These are phyloP conservation scores for Pseudocercospora vitis DNA, from an alignment of 2,329 filamentous ascomycete genomes.

Conservation along the genomic window DNA sequence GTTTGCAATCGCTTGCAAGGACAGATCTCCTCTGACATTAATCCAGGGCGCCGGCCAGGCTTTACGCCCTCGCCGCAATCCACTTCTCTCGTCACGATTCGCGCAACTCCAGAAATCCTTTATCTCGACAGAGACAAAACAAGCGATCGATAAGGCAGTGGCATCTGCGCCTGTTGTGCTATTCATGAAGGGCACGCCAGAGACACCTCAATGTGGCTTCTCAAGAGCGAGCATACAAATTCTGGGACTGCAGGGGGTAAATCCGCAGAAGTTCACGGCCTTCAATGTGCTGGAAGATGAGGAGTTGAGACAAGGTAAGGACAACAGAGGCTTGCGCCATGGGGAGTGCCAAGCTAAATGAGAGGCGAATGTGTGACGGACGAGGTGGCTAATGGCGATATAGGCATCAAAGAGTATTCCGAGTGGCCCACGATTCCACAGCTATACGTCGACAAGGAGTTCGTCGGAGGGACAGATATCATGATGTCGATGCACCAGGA, in stretches of 20 bases:
- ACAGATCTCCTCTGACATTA: neutral
- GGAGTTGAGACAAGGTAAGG: constrained; percentile 75
- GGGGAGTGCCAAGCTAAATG: neutral
- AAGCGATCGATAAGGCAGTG: constrained; percentile 89
- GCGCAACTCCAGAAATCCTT: constrained; percentile 59
- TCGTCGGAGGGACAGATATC: constrained; percentile 97
- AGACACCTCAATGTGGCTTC: constrained; percentile 94
- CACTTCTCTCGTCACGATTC: constrained; percentile 46
- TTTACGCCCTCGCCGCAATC: constrained; percentile 44
- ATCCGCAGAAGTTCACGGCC: constrained; percentile 93
- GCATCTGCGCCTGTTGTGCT: constrained; percentile 86
- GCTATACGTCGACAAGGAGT: constrained; percentile 92
- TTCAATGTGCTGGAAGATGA: constrained; percentile 95
- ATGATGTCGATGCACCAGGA: constrained; percentile 96
- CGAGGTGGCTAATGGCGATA: neutral
- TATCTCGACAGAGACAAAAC: constrained; percentile 74
- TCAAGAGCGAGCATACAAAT: constrained; percentile 94
- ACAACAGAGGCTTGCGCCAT: neutral
- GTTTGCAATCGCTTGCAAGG: neutral
- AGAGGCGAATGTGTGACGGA: neutral
- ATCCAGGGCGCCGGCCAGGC: constrained; percentile 49
- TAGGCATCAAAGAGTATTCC: constrained; percentile 97
- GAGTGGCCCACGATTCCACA: constrained; percentile 99
- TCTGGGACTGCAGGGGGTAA: constrained; percentile 88
- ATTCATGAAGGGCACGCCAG: constrained; percentile 99